Evolutionary conservation across 2,329 filamentous ascomycete genomes (phyloP).

Genomic region (Apiospora marii): DNA sequence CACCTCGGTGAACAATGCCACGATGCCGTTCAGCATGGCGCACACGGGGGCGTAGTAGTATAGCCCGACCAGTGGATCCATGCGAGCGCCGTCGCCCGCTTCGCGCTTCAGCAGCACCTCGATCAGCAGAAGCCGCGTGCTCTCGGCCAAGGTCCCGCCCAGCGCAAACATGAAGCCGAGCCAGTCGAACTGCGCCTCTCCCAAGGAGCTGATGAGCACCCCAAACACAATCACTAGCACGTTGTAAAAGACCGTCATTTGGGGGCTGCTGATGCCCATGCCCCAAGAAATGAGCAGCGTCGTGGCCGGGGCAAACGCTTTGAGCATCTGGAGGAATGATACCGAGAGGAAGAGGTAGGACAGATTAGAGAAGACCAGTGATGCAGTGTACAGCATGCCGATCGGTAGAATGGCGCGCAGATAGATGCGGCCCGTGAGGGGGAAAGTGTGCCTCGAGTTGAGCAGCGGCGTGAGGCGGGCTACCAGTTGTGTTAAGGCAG

Average conservation of each 20-base stretch:
- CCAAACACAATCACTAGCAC: constrained; percentile 59
- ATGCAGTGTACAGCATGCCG: constrained; percentile 69
- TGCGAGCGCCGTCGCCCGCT: constrained; percentile 72
- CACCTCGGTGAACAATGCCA: constrained; percentile 73
- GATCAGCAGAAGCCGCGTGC: constrained; percentile 82
- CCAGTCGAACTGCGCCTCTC: constrained; percentile 73
- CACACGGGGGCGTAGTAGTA: constrained; percentile 91
- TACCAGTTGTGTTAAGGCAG: constrained; percentile 69
- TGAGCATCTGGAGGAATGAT: constrained; percentile 75
- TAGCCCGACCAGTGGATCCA: constrained; percentile 85
- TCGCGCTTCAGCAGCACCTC: constrained; percentile 71
- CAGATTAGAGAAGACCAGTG: constrained; percentile 70
- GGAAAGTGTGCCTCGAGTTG: constrained; percentile 66
- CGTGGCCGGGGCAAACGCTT: constrained; percentile 56
- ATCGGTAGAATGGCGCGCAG: constrained; percentile 70
- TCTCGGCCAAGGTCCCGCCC: constrained; percentile 80
- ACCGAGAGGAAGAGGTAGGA: constrained; percentile 72
- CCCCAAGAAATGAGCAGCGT: constrained; percentile 43
- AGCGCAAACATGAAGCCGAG: constrained; percentile 73
- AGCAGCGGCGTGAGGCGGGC: constrained; percentile 68
- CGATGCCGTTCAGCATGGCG: constrained; percentile 78
- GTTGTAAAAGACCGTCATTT: constrained; percentile 53
- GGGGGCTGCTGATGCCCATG: constrained; percentile 51
- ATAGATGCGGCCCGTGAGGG: constrained; percentile 68
- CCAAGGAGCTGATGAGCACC: constrained; percentile 59